Conservation (phyloP, 208 protist species). For the Leishmania lainsoni region DNA sequence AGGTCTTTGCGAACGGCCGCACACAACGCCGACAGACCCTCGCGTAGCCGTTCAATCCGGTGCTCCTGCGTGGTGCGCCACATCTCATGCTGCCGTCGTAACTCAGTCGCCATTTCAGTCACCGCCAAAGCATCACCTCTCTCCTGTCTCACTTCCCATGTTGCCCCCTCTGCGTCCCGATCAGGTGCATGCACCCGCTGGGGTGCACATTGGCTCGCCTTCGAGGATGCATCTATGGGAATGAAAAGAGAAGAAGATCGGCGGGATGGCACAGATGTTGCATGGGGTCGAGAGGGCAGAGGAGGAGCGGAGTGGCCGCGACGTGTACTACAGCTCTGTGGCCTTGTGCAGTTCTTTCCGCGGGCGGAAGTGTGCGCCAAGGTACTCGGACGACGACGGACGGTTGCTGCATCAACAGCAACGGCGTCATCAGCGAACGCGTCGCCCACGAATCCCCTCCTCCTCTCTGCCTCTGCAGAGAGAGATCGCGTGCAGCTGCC, state of each 20-base stretch:
- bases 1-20: slow-evolving; percentile 69
- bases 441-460: neutral
- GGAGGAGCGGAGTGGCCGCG: neutral
- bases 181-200: slow-evolving; percentile 5
- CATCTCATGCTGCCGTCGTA: slow-evolving; percentile 11
- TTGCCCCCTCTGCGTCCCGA: neutral
- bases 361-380: neutral
- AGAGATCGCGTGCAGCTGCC: neutral
- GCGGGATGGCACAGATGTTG: neutral
- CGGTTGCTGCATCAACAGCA: neutral
- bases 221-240: neutral
- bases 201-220: neutral
- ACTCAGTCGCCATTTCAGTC: neutral
- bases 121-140: neutral
- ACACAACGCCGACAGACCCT: slow-evolving; percentile 71
- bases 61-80: slow-evolving; percentile 16
- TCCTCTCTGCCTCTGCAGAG: neutral
- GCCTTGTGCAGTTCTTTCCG: neutral
- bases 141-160: neutral
- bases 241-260: neutral
- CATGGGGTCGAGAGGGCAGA: neutral
- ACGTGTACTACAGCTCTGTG: no score
- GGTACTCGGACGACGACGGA: neutral
- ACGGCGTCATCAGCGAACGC: neutral
- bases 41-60: slow-evolving; percentile 43